Evolutionary conservation across 108 stramenopile species (phyloP).

Genomic region (Fragilaria crotonensis): DNA sequence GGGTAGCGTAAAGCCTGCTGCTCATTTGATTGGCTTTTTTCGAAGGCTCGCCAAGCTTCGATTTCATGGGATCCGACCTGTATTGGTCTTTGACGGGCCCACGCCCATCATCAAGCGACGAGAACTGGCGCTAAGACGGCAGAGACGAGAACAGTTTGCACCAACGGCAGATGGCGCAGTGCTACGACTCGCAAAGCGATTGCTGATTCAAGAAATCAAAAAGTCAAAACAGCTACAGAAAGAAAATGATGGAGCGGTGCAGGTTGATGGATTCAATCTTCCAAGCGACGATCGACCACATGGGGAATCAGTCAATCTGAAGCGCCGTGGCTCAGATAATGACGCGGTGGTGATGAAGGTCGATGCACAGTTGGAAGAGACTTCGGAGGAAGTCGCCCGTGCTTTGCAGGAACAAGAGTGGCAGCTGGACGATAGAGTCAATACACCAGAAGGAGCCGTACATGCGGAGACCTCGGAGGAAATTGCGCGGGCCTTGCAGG

Average conservation of each 20-base stretch:
- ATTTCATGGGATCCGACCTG: constrained; percentile 91
- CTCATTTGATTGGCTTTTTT: constrained; percentile 91
- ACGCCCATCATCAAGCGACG: constrained; percentile 89
- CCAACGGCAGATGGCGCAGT: constrained; percentile 23
- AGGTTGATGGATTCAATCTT: constrained; percentile 57
- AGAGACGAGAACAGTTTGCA: constrained; percentile 43
- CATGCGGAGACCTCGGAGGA: background rate
- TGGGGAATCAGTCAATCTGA: background rate
- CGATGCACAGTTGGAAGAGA: background rate
- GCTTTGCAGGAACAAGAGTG: background rate
- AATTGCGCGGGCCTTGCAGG: constrained; percentile 4
- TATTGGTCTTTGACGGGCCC: constrained; percentile 97
- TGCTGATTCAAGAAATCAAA: constrained; percentile 57
- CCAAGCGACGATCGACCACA: constrained; percentile 8
- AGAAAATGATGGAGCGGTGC: background rate
- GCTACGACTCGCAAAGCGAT: constrained; percentile 63
- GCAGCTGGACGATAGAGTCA: background rate
- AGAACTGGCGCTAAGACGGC: constrained; percentile 54
- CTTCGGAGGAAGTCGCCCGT: constrained; percentile 2
- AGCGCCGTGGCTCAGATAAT: background rate
- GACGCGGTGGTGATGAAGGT: background rate
- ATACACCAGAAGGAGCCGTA: background rate
- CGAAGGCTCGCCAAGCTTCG: constrained; percentile 89
- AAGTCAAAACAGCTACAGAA: constrained; percentile 11
- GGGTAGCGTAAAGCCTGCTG: constrained; percentile 69